Evolutionary conservation across 2,329 filamentous ascomycete genomes (phyloP), one percentile per base, ranked within the genome.

Genomic region (Beauveria sp.): DNA sequence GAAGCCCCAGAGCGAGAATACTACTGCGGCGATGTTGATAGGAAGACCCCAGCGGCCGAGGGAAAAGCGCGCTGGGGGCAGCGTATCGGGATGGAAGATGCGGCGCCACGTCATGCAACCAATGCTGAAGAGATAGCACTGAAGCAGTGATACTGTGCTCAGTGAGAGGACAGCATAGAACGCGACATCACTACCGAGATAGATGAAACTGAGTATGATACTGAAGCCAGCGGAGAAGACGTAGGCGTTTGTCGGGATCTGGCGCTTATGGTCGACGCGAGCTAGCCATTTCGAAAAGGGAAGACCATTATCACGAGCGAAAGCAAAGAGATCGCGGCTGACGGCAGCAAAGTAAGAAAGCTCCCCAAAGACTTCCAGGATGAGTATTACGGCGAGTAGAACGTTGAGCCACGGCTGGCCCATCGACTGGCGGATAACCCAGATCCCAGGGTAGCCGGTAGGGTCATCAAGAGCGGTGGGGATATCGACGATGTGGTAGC

Each of bases 111-210:
- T 28, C 3, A 66, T 59, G 58, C 60, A 66, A 12, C 65, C 62
- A 22, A 65, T 64, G 43, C 65, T 65, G 3, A 66, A 50, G 7
- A 54, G 34, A 22, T 66, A 66, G 52, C 63, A 65, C 50, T 66
- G 65, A 1, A 66, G 62, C 16, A 65, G 16, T 2, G 65, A 58
- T 10, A 66, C 63, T 2, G 60, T 65, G 30, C 34, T 56, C 0
- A 66, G 62, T 3, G 65, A 65, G 1, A 55, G 42, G 24, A 66
- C 63, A 42, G 63, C 65, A 26, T 65, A 63, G 45, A 63, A 66
- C 3, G 65, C 64, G 16, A 63, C 60, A 9, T 60, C 51, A 34
- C 64, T 66, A 16, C 61, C 63, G 14, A 66, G 50, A 20, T 66
- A 65, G 10, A 64, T 65, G 42, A 63, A 24, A 38, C 45, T 49